Evolutionary conservation across 73 alveolate genomes (phyloP).

Genomic region (Tetrahymena thermophila): DNA sequence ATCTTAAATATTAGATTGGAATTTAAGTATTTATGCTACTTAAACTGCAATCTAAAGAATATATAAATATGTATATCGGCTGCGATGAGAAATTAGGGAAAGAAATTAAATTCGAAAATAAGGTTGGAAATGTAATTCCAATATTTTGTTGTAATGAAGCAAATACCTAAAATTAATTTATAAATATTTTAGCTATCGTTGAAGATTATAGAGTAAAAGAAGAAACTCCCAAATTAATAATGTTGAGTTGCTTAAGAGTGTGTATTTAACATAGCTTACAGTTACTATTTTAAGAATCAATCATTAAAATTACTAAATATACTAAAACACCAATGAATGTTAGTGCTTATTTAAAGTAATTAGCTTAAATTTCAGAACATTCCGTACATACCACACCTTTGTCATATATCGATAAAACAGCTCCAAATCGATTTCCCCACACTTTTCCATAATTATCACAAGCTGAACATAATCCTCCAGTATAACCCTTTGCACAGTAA

Average conservation of each 20-base stretch:
- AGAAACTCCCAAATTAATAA: background rate
- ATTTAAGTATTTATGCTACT: background rate
- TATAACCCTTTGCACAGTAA: background rate
- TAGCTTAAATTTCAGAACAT: background rate
- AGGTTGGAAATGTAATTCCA: background rate
- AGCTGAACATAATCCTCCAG: background rate
- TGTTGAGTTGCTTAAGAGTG: background rate
- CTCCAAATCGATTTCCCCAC: background rate
- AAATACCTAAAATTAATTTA: background rate
- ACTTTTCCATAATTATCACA: background rate
- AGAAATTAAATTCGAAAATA: background rate
- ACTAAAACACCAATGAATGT: background rate
- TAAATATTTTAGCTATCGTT: background rate
- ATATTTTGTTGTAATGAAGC: background rate
- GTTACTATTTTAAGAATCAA: background rate
- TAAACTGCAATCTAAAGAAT: background rate
- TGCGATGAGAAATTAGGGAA: background rate
- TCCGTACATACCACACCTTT: background rate
- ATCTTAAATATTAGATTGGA: background rate
- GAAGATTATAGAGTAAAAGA: background rate
- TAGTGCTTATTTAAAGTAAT: background rate
- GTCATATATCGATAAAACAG: background rate
- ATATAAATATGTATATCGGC: background rate
- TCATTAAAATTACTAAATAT: background rate
- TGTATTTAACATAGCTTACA: background rate